Evolutionary conservation across 2,329 filamentous ascomycete species (phyloP).

Genomic region (Aspergillus fumigatiaffinis): DNA sequence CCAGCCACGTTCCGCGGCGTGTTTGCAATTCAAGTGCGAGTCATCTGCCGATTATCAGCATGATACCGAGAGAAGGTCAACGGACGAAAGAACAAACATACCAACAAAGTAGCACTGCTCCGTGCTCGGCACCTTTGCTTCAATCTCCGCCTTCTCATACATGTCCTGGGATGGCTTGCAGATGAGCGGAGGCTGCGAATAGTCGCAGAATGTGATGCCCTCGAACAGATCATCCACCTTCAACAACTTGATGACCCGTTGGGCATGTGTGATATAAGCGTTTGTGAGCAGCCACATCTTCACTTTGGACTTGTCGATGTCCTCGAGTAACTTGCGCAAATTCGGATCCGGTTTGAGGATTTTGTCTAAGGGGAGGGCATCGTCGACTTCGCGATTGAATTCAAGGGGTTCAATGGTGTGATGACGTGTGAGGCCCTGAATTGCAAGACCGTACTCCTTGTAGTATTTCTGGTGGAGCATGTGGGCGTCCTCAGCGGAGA

Average conservation of each 20-base stretch:
- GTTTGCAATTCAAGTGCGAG: conserved; percentile 74
- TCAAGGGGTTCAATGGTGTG: conserved; percentile 93
- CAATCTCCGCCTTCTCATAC: conserved; percentile 83
- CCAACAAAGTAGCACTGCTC: conserved; percentile 89
- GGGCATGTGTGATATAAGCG: conserved; percentile 85
- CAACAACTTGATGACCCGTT: conserved; percentile 74
- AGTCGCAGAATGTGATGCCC: conserved; percentile 93
- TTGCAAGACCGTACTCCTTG: conserved; percentile 91
- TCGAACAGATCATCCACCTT: conserved; percentile 87
- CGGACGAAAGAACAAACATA: conserved; percentile 45
- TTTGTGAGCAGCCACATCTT: conserved; percentile 95
- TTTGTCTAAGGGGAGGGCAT: conserved; percentile 81
- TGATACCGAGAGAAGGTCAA: not conserved
- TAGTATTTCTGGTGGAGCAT: conserved; percentile 90
- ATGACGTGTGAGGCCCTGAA: conserved; percentile 88
- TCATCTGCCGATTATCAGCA: conserved; percentile 57
- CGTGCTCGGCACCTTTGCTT: conserved; percentile 66
- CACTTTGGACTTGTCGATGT: conserved; percentile 79
- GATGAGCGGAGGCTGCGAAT: conserved; percentile 65
- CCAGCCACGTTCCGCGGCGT: conserved; percentile 79
- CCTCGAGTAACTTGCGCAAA: conserved; percentile 70
- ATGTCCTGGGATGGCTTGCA: conserved; percentile 84
- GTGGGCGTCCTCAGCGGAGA: conserved; percentile 73
- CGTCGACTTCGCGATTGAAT: conserved; percentile 92
- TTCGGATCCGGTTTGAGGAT: conserved; percentile 76